Base-by-base conservation (phyloP, 2,329 filamentous ascomycete genomes). In the Eutypa lata region DNA sequence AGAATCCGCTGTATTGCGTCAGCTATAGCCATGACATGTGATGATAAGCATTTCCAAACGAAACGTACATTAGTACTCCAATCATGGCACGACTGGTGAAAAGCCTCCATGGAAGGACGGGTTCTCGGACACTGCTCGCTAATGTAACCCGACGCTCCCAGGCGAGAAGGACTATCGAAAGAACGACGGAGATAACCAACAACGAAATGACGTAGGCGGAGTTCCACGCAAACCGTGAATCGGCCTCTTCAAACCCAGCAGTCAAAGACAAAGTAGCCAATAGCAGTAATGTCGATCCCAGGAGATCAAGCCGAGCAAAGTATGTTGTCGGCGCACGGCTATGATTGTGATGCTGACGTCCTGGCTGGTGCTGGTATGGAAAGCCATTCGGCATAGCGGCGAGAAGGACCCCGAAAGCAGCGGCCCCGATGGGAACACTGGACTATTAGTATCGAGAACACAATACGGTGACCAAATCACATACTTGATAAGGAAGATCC, bases 201-300 rank as follows among this genome's bases (percentile, higher is more conserved):
- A 26, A 10, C 5, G 42, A 44, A 13, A 44, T 28, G 14, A 44
- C 42, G 10, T 44, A 44, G 22, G 42, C 38, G 44, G 47, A 49
- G 1, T 3, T 18, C 51, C 40, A 52, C 19, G 51, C 11, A 16
- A 52, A 49, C 8, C 28, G 38, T 5, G 38, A 37, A 8, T 33
- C 51, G 4, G 51, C 51, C 21, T 52, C 38, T 14, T 52, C 37
- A 16, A 49, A 52, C 2, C 35, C 51, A 2, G 47, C 13, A 5
- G 40, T 22, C 14, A 49, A 33, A 14, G 47, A 28, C 13, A 49
- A n/a, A 14, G 21, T 52, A 3, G 46, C 51, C 21, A 49, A 22
- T n/a, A 52, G 11, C 11, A 52, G 24, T 24, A 49, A 2, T 7
- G 22, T 19, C 19, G 21, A 14, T 11, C 42, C 22, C n/a, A 16